Conservation (phyloP, 208 protist genomes). For the Trichomonas vaginalis region DNA sequence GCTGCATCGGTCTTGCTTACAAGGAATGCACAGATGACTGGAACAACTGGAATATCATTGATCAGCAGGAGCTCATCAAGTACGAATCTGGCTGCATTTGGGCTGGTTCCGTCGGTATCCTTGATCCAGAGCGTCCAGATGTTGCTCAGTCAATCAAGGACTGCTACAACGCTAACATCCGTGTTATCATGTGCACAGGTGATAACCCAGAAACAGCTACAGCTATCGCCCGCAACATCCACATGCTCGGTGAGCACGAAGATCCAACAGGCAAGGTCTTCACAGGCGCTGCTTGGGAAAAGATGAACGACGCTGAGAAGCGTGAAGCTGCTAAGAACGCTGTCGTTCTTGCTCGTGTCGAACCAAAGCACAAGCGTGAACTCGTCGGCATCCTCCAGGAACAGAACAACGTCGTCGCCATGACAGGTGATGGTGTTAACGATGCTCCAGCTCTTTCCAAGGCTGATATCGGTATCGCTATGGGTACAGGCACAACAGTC, state of each 20-base stretch:
- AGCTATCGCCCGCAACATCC: conserved; percentile 72
- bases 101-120: conserved; percentile 55
- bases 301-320: neutral
- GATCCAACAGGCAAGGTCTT: conserved; percentile 26
- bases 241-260: conserved; percentile 52
- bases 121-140: conserved; percentile 69
- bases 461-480: conserved; percentile 90
- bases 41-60: conserved; percentile 24
- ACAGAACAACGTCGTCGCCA: conserved; percentile 35
- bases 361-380: conserved; percentile 41
- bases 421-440: conserved; percentile 69
- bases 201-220: conserved; percentile 64
- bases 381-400: conserved; percentile 41
- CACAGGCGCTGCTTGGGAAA: conserved; percentile 14
- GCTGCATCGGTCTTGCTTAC: conserved; percentile 18
- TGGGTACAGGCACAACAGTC: conserved; percentile 87
- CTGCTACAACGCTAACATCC: conserved; percentile 73
- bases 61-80: conserved; percentile 28
- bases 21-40: neutral
- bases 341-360: conserved; percentile 37
- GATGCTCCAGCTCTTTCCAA: conserved; percentile 86
- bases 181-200: conserved; percentile 85
- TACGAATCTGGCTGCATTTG: conserved; percentile 43
- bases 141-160: conserved; percentile 60
- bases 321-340: conserved; percentile 3